phyloP scores from a whole-genome alignment of 495 filamentous ascomycete genomes.

The Immersiella caudata region DNA sequence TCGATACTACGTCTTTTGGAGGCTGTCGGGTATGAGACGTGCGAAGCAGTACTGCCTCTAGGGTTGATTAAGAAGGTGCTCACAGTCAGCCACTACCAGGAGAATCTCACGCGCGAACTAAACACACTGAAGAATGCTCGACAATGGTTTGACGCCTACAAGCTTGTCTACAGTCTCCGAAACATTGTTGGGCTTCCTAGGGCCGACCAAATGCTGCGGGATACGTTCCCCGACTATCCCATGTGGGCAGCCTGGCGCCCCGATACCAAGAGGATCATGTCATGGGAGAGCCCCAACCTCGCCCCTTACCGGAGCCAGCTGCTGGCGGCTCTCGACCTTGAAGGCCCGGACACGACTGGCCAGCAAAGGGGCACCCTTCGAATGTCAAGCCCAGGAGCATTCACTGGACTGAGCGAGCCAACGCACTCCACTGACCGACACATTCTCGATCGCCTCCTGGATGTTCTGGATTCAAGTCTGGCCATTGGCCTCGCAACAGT shows the following conservation, averaged over 20 bases:
- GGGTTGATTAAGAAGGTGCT: slow-evolving; percentile 15
- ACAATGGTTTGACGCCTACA: slow-evolving; percentile 26
- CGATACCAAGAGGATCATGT: slow-evolving; percentile 12
- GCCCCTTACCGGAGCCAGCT: slow-evolving; percentile 7
- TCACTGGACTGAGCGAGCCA: neutral
- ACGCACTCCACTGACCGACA: slow-evolving; percentile 12
- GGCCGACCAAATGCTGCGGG: slow-evolving; percentile 20
- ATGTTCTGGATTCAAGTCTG: slow-evolving; percentile 19
- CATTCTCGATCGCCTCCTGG: slow-evolving; percentile 23
- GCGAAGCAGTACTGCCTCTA: slow-evolving; percentile 10
- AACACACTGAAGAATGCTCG: neutral
- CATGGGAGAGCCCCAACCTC: slow-evolving; percentile 18
- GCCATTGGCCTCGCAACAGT: slow-evolving; percentile 11
- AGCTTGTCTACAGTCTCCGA: slow-evolving; percentile 18
- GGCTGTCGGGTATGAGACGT: slow-evolving; percentile 14
- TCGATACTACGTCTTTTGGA: slow-evolving; percentile 15
- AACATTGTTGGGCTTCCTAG: slow-evolving; percentile 11
- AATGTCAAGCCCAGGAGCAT: slow-evolving; percentile 21
- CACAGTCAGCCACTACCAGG: slow-evolving; percentile 20
- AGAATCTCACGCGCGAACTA: slow-evolving; percentile 14
- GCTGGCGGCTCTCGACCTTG: slow-evolving; percentile 17
- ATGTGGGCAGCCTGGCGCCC: slow-evolving; percentile 28
- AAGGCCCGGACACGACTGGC: slow-evolving; percentile 26
- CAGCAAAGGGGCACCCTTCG: slow-evolving; percentile 22
- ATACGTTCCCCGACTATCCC: slow-evolving; percentile 23